A percentile compares a stretch with the other conserved stretches of the same genome.
These are phyloP conservation scores for Ogataea ganodermae DNA, from an alignment of 805 yeast species.

Conservation along the genomic window DNA sequence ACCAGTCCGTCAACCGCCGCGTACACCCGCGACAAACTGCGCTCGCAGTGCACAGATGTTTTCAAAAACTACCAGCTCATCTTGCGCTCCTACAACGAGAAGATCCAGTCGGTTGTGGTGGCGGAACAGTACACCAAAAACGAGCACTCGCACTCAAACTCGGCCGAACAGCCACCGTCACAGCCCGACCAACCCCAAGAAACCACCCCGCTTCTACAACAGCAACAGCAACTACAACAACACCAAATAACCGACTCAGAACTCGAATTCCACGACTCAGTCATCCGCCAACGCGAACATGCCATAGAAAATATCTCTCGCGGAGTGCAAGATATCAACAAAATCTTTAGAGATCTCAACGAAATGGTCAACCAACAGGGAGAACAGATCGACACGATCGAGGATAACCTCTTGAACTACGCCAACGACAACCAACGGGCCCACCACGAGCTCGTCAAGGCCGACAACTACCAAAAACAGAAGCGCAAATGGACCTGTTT, in stretches of 20 bases:
- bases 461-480: constrained; percentile 70
- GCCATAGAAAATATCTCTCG: constrained; percentile 72
- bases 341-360: constrained; percentile 81
- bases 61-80: constrained; percentile 45
- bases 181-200: constrained; percentile 16
- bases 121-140: constrained; percentile 31
- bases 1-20: constrained; percentile 14
- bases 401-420: constrained; percentile 68
- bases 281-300: constrained; percentile 71
- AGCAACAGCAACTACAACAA: constrained; percentile 35
- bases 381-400: constrained; percentile 78
- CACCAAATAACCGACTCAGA: constrained; percentile 43
- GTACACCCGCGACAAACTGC: constrained; percentile 53
- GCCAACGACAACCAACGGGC: constrained; percentile 71
- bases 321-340: constrained; percentile 82
- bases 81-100: constrained; percentile 51
- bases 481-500: constrained; percentile 77
- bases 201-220: constrained; percentile 23
- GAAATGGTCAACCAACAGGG: constrained; percentile 83
- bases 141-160: constrained; percentile 9
- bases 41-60: constrained; percentile 56
- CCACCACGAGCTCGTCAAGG: constrained; percentile 65
- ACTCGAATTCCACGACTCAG: constrained; percentile 60
- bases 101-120: constrained; percentile 42
- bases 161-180: neutral